Base-by-base conservation (phyloP, 371 early-diverging fungal genomes). In the Lichtheimia ramosa region DNA sequence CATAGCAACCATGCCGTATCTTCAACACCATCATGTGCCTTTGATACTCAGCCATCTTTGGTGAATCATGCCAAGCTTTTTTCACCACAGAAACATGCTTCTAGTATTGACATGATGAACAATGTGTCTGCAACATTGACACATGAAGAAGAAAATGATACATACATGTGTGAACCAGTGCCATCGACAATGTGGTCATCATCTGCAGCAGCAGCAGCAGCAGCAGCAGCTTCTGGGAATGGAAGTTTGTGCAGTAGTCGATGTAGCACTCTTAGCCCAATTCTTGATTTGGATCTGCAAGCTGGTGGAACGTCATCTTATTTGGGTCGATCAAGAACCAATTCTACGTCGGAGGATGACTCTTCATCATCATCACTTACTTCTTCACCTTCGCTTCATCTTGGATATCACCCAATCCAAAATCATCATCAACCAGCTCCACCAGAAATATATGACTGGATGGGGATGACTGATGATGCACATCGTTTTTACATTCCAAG, bases 191-290 rank as follows among this genome's bases (percentile, higher is more conserved):
- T 34, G 10, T 34, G 34, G 34, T 34, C 34, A 8, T 34, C 34
- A 34, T 24, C 51, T n/a, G 54, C 40, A 18, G 43, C 46, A 3
- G 51, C 43, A 18, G 43, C 46, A 3, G 51, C 43, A 1, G 51
- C 62, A 53, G 15, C 52, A 48, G 43, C 57, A 51, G 48, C 57
- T 20, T 40, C 27, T 20, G 23, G 41, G 18, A 20, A 34, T 24
- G 18, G 25, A 16, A 61, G 61, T 23, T 42, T 34, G 28, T 43
- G 25, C 41, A 54, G 43, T 34, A 61, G 61, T 39, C 75, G 70
- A 15, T 62, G 66, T n/a, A 70, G 73, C 23, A 70, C 69, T 0
- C 40, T 73, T 6, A 68, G 71, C 43, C 77, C 74, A 7, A 65
- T 63, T 58, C 51, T 61, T 16, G 63, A 57, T 48, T 48, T 61